A percentile compares a stretch with the other conserved stretches of the same genome.
These are phyloP conservation scores for Pythium monospermum DNA, from an alignment of 352 stramenopile species.

Conservation along the genomic window DNA sequence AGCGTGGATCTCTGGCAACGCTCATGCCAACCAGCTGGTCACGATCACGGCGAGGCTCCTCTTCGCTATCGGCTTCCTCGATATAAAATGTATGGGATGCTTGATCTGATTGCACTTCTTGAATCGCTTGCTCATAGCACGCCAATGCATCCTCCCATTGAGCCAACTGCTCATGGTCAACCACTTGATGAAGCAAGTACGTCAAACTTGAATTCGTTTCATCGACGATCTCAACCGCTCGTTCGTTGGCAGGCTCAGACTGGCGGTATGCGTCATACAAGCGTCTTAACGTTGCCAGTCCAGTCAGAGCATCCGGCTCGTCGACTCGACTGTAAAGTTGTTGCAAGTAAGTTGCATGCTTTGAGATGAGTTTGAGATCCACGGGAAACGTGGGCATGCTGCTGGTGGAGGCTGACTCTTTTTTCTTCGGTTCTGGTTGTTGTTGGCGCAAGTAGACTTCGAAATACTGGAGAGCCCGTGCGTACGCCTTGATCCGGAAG, in stretches of 20 bases:
- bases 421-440: constrained; percentile 9
- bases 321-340: constrained; percentile 35
- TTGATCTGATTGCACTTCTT: constrained; percentile 30
- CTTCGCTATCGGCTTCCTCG: constrained; percentile 9
- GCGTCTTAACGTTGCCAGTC: constrained; percentile 28
- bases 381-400: constrained; percentile 19
- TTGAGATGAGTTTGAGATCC: constrained; percentile 22
- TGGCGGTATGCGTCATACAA: constrained; percentile 21
- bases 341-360: constrained; percentile 33
- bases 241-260: constrained; percentile 6
- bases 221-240: constrained; percentile 5
- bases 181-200: constrained; percentile 30
- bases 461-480: constrained; percentile 39
- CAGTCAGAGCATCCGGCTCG: constrained; percentile 35
- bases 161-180: constrained; percentile 36
- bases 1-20: constrained; percentile 31
- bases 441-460: constrained; percentile 38
- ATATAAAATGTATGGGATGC: constrained; percentile 17
- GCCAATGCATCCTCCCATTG: constrained; percentile 42
- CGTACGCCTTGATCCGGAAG: constrained; percentile 38
- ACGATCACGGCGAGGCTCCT: constrained; percentile 3
- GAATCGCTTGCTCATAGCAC: constrained; percentile 44
- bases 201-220: constrained; percentile 21
- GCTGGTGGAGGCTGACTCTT: constrained; percentile 11
- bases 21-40: constrained; percentile 8